Evolutionary conservation across 2,329 filamentous ascomycete species (phyloP), one percentile per base, ranked within the genome.

Genomic region (Didymella keratinophila): DNA sequence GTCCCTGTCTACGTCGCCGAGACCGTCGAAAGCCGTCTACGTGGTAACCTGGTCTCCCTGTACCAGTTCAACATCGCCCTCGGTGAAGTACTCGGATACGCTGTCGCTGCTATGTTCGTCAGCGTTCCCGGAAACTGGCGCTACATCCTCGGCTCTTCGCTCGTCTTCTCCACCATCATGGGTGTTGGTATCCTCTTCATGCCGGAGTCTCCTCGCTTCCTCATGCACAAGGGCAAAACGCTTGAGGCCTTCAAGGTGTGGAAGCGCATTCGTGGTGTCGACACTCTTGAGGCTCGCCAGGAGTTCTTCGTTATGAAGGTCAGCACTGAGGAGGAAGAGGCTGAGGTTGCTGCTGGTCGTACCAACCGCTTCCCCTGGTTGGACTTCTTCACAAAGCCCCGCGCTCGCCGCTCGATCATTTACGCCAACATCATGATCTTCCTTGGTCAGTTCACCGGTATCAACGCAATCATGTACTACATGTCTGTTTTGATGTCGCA

Each of bases 21-120:
- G 75, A 88, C 86, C 0, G 89, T 91, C 42, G 87, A 89, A 66
- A 82, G 86, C 30, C 83, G 81, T 58, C 82, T 90, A 23, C 85
- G 89, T 67, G 89, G 89, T 64, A 91, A 91, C 72, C 77, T 92
- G 48, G 89, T 92, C 1, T 90, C 88, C 0, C 79, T 91, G 0
- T 92, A 91, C 73, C 89, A 92, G 71, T 86, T 91, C 76, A 91
- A 89, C 76, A 92, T 92, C 68, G 89, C 89, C 0, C 81, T 92
- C 0, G 89, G 89, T 27, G 89, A 91, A 66, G 89, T 92, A 2
- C 79, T 92, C 1, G 89, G 89, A 2, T 91, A 91, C 60, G 89
- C 87, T 5, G 84, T 91, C 1, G 89, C 87, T 0, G 89, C 89
- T 45, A 90, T 91, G 56, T 92, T 92, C 75, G 80, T 91, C 61